Evolutionary conservation across 164 flowering plant genomes (phyloP).

Genomic region (Nymphaea colorata): DNA sequence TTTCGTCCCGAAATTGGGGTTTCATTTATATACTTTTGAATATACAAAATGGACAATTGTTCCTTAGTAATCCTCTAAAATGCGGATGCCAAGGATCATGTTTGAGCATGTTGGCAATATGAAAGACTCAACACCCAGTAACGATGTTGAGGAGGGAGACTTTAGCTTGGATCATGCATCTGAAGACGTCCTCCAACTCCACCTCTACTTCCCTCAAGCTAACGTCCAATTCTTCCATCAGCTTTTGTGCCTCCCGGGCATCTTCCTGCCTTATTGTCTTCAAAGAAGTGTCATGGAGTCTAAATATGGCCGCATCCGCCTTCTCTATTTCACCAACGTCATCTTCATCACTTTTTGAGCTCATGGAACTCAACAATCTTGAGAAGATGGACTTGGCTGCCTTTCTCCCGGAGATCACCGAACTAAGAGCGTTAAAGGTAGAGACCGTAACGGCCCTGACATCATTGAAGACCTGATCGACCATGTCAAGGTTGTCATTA

Average conservation of each 20-base stretch:
- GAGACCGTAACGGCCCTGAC: no score
- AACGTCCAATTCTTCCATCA: not conserved
- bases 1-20: no score
- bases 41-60: not conserved
- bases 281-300: not conserved
- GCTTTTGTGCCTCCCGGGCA: not conserved
- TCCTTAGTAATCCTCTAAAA: not conserved
- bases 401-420: not conserved
- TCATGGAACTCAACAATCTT: not conserved
- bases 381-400: not conserved
- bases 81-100: not conserved
- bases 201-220: not conserved
- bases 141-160: not conserved
- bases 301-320: not conserved
- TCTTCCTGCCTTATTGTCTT: not conserved
- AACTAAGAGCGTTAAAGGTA: no score
- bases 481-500: not conserved
- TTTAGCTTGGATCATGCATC: not conserved
- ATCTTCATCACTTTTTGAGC: not conserved
- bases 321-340: not conserved
- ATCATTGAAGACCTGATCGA: not conserved
- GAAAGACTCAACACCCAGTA: not conserved
- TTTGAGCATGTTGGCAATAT: no score
- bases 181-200: not conserved
- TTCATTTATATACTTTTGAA: no score